Percentiles rank a stretch among this genome's conserved stretches.
These are phyloP conservation scores for Neckera pumila DNA, from an alignment of 225 moss, liverwort and hornwort species.

Conservation along the genomic window DNA sequence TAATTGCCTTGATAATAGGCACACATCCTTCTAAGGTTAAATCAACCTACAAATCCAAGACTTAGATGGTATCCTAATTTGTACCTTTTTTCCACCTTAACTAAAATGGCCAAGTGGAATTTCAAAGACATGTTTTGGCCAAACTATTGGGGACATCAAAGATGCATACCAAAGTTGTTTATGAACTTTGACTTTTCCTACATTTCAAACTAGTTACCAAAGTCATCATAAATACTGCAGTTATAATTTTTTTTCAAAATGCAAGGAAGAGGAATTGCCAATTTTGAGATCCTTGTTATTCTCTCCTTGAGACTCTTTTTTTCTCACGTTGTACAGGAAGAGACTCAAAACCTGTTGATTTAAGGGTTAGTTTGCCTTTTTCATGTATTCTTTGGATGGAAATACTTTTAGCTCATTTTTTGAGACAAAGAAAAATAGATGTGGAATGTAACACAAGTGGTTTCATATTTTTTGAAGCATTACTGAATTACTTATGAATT, in stretches of 20 bases:
- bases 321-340: no score
- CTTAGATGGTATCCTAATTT: neutral
- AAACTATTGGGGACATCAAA: neutral
- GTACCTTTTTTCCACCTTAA: no score
- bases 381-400: no score
- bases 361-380: no score
- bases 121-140: neutral
- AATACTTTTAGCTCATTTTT: no score
- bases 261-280: rapidly evolving
- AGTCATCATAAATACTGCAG: neutral
- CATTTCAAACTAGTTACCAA: neutral
- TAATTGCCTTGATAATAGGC: neutral
- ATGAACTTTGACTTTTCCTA: neutral
- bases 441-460: no score
- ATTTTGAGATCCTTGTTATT: neutral
- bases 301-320: neutral
- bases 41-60: neutral
- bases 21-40: rapidly evolving
- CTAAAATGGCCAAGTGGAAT: neutral
- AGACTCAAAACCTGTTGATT: no score
- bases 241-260: no score
- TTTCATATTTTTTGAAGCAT: no score
- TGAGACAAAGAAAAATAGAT: no score
- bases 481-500: no score
- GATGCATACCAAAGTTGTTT: no score